A percentile compares a stretch with the other conserved stretches of the same genome.
phyloP scores from a whole-genome alignment of 345 rosid species.

The Hibiscus mutabilis region DNA sequence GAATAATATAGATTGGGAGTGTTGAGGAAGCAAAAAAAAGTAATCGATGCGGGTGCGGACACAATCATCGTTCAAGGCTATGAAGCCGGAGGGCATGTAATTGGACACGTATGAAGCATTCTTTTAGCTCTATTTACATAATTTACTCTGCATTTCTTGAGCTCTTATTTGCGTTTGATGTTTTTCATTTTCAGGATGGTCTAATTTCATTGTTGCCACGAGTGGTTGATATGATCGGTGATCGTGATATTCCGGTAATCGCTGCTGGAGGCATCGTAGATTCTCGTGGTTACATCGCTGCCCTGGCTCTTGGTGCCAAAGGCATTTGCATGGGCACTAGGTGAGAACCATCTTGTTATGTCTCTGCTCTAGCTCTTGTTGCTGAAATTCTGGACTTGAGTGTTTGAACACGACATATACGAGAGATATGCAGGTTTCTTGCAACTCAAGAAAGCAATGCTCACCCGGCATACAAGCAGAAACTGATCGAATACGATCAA shows the following conservation, averaged over 20 bases:
- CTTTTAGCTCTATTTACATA: not conserved
- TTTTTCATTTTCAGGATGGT: conserved; percentile 39
- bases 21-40: conserved; percentile 54
- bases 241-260: conserved; percentile 55
- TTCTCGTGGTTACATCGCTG: conserved; percentile 80
- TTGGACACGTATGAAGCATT: conserved; percentile 51
- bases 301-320: conserved; percentile 83
- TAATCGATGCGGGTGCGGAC: conserved; percentile 54
- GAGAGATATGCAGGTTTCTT: conserved; percentile 46
- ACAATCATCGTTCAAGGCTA: conserved; percentile 82
- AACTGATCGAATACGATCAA: conserved; percentile 50
- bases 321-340: conserved; percentile 87
- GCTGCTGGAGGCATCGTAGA: conserved; percentile 83
- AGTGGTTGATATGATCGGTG: conserved; percentile 60
- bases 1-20: conserved; percentile 47
- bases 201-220: conserved; percentile 68
- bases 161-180: not conserved
- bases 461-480: conserved; percentile 75
- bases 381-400: too few species aligned
- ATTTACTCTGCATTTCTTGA: not conserved
- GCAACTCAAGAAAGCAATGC: conserved; percentile 82
- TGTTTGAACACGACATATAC: not conserved
- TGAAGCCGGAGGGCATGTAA: conserved; percentile 88
- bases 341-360: conserved; percentile 33
- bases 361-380: conserved; percentile 52